phyloP scores from a whole-genome alignment of 768 basidiomycete genomes.

The Leccinum pellstonianum region DNA sequence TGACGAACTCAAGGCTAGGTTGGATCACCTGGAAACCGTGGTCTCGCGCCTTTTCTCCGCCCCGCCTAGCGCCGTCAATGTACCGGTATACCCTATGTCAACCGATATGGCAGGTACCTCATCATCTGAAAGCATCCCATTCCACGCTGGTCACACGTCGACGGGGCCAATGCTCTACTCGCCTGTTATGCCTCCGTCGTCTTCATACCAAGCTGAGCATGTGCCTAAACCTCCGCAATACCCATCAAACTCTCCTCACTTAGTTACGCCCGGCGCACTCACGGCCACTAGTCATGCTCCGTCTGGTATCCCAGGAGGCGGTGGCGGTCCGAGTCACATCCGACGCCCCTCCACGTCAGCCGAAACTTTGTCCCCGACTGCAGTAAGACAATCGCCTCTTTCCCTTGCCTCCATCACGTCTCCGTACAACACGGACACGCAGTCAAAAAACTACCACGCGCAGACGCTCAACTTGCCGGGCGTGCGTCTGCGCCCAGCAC shows the following conservation, averaged over 20 bases:
- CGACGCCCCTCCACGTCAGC: conserved; percentile 29
- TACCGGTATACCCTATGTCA: conserved; percentile 32
- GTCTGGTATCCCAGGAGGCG: conserved; percentile 3
- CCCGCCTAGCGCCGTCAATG: conserved; percentile 26
- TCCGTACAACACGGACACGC: conserved; percentile 38
- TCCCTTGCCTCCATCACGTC: conserved; percentile 42
- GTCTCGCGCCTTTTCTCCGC: conserved; percentile 42
- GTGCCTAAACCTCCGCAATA: conserved; percentile 27
- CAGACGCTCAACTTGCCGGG: conserved; percentile 71
- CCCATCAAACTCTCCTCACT: conserved; percentile 28
- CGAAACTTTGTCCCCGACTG: conserved; percentile 31
- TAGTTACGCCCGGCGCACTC: conserved; percentile 23
- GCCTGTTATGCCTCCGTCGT: conserved; percentile 17
- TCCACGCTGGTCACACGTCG: conserved; percentile 29
- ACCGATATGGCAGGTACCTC: conserved; percentile 31
- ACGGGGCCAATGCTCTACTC: conserved; percentile 29
- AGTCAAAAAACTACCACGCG: conserved; percentile 78
- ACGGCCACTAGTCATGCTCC: conserved; percentile 23
- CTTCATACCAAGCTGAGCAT: conserved; percentile 28
- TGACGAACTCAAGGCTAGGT: conserved; percentile 62
- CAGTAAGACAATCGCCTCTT: conserved; percentile 38
- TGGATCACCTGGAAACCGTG: conserved; percentile 58
- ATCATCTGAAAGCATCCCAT: conserved; percentile 27
- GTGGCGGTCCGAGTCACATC: conserved; percentile 22
- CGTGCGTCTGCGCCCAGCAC: conserved; percentile 70